Base-by-base conservation (phyloP, 1,139 yeast genomes). In the Pichia sp. region DNA sequence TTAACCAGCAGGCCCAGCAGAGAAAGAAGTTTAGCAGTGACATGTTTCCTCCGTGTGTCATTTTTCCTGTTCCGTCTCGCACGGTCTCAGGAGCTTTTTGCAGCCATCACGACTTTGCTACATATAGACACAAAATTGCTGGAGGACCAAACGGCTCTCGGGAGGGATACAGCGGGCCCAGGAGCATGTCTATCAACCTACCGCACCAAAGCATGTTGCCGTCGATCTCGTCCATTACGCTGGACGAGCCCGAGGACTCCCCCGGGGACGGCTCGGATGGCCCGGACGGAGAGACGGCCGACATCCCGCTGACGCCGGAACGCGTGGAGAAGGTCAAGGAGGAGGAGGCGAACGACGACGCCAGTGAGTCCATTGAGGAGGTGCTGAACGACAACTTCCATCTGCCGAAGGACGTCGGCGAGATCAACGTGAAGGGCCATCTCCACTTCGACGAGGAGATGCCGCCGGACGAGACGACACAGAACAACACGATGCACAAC, bases 401-500 rank as follows among this genome's bases (percentile, higher is more conserved):
- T 29, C 30, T 58, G 14, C 60, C 64, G 16, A 55, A 59, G 38
- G 58, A 59, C 46, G 49, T 51, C 8, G 61, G 56, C 1, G 51
- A 55, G 16, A 55, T 60, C 44, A 58, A 60, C 20, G 58, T 59
- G 6, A 50, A 55, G 8, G 63, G 62, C 0, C 54, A 53, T 45
- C 46, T 56, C 20, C 57, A 55, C n/a, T 59, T 61, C 10, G 63
- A 61, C 47, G 58, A 57, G 3, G 66, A 60, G 36, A 44, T 58
- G 36, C 61, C 60, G 3, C 61, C 60, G 3, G 67, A 64, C 46
- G 58, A 56, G 5, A 69, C 64, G 45, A 66, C 71, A 0, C 57
- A 60, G 42, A 56, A 63, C 17, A 69, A 69, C 53, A 69, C 72
- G 0, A 52, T 61, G 10, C 55, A 57, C 45, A 69, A 69, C 52